Conservation (phyloP, 23 red algal species). For the Gracilaria gracilis region DNA sequence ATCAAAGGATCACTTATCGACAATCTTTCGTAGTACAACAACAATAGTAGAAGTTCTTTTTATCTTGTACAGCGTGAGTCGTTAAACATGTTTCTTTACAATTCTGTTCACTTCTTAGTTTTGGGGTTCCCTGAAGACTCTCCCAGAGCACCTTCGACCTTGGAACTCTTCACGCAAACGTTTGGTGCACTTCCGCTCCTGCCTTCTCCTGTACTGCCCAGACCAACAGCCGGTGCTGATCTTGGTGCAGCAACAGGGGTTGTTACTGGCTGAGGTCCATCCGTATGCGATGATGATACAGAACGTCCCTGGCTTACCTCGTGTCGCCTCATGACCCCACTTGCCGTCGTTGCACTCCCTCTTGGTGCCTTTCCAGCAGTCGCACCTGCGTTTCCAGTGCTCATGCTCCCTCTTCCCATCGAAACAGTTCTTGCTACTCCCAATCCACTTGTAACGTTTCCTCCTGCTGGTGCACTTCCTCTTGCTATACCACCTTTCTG, state of each 20-base stretch:
- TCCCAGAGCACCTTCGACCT: background rate
- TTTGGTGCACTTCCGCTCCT: background rate
- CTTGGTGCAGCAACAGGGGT: background rate
- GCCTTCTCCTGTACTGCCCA: background rate
- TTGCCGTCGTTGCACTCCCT: background rate
- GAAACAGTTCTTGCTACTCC: background rate
- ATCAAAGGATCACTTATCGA: conserved; percentile 78
- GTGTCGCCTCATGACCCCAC: background rate
- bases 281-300: background rate
- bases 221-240: no score
- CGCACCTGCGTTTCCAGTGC: background rate
- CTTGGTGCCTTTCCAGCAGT: background rate
- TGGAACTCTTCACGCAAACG: background rate
- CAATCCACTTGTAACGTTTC: background rate
- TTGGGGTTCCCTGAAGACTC: background rate
- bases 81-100: conserved; percentile 39
- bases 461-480: background rate
- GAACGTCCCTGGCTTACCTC: background rate
- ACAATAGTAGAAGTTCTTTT: background rate
- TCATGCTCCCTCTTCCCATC: background rate
- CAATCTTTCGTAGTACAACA: conserved; percentile 58
- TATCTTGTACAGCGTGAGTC: conserved; percentile 24
- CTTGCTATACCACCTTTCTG: background rate
- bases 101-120: conserved; percentile 9
- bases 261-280: background rate